These are phyloP conservation scores for Athelia sp. DNA, from an alignment of 1,284 basidiomycete species.

Conservation along the genomic window DNA sequence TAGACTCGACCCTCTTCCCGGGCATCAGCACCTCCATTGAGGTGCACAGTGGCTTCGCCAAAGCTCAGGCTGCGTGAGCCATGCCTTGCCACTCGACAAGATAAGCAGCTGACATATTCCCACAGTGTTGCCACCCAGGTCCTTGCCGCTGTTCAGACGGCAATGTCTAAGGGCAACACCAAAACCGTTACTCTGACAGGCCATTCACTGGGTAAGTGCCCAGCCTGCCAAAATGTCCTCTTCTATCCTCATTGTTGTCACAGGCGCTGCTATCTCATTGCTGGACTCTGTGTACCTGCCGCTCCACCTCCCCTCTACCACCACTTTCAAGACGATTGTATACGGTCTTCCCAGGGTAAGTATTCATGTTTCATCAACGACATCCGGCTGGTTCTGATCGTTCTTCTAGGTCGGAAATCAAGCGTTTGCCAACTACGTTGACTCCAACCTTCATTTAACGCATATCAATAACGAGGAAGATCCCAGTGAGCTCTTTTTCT, in stretches of 20 bases:
- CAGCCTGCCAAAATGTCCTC: too few relatives aligned
- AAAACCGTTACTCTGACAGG: conserved; percentile 29
- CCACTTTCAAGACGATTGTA: conserved; percentile 33
- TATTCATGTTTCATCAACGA: too few relatives aligned
- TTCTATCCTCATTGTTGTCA: too few relatives aligned
- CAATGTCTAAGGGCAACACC: conserved; percentile 21
- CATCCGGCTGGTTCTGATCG: too few relatives aligned
- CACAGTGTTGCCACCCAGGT: conserved; percentile 29
- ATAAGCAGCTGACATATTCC: not conserved
- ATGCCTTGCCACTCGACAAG: not conserved
- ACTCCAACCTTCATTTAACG: too few relatives aligned
- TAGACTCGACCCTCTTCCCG: not conserved
- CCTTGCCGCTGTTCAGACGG: conserved; percentile 28
- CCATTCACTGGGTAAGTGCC: conserved; percentile 41
- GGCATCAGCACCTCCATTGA: not conserved
- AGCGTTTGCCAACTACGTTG: too few relatives aligned
- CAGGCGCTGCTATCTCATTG: conserved; percentile 41
- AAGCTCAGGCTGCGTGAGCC: not conserved
- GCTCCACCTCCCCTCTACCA: conserved; percentile 32
- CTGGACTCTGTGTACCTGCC: conserved; percentile 46
- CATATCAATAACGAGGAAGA: too few relatives aligned
- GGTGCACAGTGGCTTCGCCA: not conserved
- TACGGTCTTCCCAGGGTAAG: conserved; percentile 48
- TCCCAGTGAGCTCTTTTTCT: too few relatives aligned
- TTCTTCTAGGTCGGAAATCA: too few relatives aligned